phyloP scores from a whole-genome alignment of 768 basidiomycete species.

The Phlebiopsis gigantea region DNA sequence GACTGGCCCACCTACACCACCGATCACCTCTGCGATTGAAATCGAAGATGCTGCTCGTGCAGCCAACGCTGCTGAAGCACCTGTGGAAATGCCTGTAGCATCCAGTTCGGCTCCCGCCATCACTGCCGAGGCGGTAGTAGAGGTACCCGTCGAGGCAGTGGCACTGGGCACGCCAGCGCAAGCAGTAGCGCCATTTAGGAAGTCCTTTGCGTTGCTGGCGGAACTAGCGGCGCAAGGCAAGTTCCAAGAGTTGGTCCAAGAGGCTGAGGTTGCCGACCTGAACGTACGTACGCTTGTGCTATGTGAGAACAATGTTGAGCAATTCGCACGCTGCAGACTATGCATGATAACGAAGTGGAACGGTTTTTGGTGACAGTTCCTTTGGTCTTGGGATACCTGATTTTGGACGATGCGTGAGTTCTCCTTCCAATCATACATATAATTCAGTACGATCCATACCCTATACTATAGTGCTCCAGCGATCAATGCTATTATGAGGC shows the following conservation, averaged over 20 bases:
- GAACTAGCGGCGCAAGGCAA: constrained; percentile 41
- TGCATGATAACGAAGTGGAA: constrained; percentile 17
- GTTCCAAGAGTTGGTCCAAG: constrained; percentile 35
- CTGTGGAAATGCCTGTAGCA: background rate
- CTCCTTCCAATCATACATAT: background rate
- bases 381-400: constrained; percentile 60
- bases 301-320: constrained; percentile 3
- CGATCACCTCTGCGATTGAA: constrained; percentile 51
- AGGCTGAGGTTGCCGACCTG: constrained; percentile 51
- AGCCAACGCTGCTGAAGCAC: constrained; percentile 12
- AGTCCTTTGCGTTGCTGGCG: constrained; percentile 37
- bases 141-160: background rate
- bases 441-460: background rate
- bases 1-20: constrained; percentile 63
- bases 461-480: constrained; percentile 47
- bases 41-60: constrained; percentile 43
- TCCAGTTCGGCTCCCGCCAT: constrained; percentile 1
- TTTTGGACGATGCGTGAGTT: constrained; percentile 57
- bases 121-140: background rate
- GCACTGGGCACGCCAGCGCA: constrained; percentile 5
- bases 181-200: constrained; percentile 30
- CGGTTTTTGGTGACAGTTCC: constrained; percentile 49
- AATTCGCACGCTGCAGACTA: constrained; percentile 14
- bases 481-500: constrained; percentile 48
- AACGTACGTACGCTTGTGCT: constrained; percentile 35